Evolutionary conservation across 1,139 yeast genomes (phyloP).

Genomic region (Taiozyma sp.): DNA sequence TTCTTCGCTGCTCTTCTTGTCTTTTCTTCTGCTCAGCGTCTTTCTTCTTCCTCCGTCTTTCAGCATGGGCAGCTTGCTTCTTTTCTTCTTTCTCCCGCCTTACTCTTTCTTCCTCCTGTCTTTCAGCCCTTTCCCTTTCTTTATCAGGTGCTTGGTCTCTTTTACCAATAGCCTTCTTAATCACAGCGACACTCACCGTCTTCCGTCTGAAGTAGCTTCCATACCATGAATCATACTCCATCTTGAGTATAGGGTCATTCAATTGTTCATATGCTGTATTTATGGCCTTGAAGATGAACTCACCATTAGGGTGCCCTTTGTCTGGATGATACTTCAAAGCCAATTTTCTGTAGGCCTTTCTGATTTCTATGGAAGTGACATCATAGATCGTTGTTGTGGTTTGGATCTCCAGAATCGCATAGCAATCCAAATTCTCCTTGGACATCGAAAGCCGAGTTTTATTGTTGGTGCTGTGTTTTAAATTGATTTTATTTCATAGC

Average conservation of each 20-base stretch:
- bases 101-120: conserved; percentile 14
- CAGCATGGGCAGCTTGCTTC: background rate
- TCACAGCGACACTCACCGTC: conserved; percentile 2
- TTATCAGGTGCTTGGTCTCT: background rate
- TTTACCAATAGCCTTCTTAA: background rate
- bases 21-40: conserved; percentile 1
- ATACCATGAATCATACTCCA: conserved; percentile 40
- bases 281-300: conserved; percentile 62
- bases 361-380: conserved; percentile 46
- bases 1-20: background rate
- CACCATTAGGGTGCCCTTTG: conserved; percentile 78
- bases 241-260: conserved; percentile 48
- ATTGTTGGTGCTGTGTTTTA: too few species aligned
- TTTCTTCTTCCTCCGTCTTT: conserved; percentile 2
- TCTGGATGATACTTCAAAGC: conserved; percentile 95
- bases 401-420: conserved; percentile 15
- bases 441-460: background rate
- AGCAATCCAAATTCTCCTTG: conserved; percentile 6
- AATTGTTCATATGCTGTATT: conserved; percentile 69
- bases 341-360: conserved; percentile 79
- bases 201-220: conserved; percentile 7
- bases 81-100: background rate
- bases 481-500: too few species aligned
- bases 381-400: conserved; percentile 3
- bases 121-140: conserved; percentile 5